Evolutionary conservation across 2,329 filamentous ascomycete species (phyloP), one percentile per base, ranked within the genome.

Genomic region (Ceratocystis eucalypticola): DNA sequence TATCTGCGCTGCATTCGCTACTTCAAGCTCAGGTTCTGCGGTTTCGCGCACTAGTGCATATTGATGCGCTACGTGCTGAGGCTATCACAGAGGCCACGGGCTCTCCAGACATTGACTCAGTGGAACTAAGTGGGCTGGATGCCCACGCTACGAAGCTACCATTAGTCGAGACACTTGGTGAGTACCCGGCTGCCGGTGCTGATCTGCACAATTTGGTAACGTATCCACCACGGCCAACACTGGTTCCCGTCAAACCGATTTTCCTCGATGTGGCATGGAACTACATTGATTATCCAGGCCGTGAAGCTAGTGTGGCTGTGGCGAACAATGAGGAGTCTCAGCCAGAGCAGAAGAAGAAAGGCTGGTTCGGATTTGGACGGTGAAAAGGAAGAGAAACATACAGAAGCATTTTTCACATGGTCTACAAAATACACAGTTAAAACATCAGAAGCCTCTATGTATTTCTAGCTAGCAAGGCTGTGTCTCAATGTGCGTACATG

Each of bases 221-320:
- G 3, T 96, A 92, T 75, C 94, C 94, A 12, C 93, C 1, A 17
- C 88, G 86, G 73, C 78, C 96, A 70, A 85, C 89, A 69, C 82
- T 88, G 1, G 85, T 97, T 48, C 91, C 94, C 0, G 88, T 96
- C 64, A 99, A 99, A 79, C 94, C 94, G 33, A 81, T 97, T 44
- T 97, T 97, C 80, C 84, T 97, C 68, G 94, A 99, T 73, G 88
- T 96, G 6, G 94, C 94, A 8, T 99, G 91, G 89, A 97, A 97
- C 74, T 97, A 96, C 74, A 92, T 99, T 69, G 85, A 91, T 62
- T 99, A 99, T 73, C 91, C 92, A 0, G 86, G 85, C 44, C 84
- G 84, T 71, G 72, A 70, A 65, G 28, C 20, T 25, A 70, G 69
- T 5, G 70, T 68, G 28, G 70, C 71, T 7, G 50, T 64, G 5